Evolutionary conservation across 192 early-diverging fungal genomes (phyloP), one percentile per base, ranked within the genome.

Genomic region (Entophlyctis helioformis): DNA sequence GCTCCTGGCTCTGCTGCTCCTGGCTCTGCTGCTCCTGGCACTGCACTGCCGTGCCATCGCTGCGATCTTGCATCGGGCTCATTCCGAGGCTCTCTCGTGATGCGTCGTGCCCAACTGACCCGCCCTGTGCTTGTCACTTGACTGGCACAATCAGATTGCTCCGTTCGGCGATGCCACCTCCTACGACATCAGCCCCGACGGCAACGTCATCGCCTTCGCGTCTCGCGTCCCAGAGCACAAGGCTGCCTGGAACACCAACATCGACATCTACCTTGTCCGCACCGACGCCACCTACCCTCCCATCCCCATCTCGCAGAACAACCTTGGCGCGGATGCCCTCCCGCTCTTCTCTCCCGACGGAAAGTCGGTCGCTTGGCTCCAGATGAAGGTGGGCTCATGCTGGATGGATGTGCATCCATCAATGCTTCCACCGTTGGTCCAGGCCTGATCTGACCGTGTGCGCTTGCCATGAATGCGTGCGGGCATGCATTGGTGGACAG

Each of bases 241-340:
- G 39, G 74, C 74, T 24, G 84, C 84, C 9, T 90, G 86, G 86
- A 63, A 70, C 54, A 90, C 87, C 25, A 78, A 84, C 26, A 68
- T 72, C 38, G 69, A 75, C 41, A 69, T 90, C 24, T 88, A 81
- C 54, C 50, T 79, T 42, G 76, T 80, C 3, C 62, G 64, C 10
- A 69, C 74, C 24, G 55, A 55, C 28, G 76, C 67, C 12, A 54
- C 59, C 10, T 51, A 47, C 1, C 48, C 46, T 11, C 75, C 78
- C 19, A 64, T 64, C 37, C 44, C 55, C 20, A 57, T 70, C 20
- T 66, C 73, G 32, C 44, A 50, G 7, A 60, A 65, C 13, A 62
- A 59, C 37, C 53, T 69, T 5, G 83, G 80, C 13, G 76, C 81
- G 16, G 72, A 79, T 41, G 44, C 65, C 38, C 61, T 63, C 48